Base-by-base conservation (phyloP, 2,329 filamentous ascomycete genomes). In the Aspergillus fructus region DNA sequence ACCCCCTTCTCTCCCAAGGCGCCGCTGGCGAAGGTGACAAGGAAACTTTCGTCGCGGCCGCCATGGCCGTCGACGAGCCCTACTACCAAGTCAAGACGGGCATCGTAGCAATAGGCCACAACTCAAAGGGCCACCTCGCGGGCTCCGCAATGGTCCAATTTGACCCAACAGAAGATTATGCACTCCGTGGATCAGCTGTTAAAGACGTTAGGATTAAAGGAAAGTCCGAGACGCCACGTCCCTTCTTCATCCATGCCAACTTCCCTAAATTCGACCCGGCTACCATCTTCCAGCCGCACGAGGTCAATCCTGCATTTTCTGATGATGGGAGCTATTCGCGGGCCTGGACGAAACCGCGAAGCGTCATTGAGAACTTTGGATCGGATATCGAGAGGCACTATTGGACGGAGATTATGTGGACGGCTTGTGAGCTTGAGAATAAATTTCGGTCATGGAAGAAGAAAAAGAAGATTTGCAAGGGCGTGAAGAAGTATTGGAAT, bases 21-120 rank as follows among this genome's bases (percentile, higher is more conserved):
- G 78, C 74, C 7, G 69, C 75, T 0, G 80, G 79, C 11, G 73
- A 81, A 65, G 80, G 80, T 15, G 79, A 82, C 66, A 82, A 82
- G 62, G 79, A 82, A 62, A 81, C 79, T 0, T 81, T 82, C 60
- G 64, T 79, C 15, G 70, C 76, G 5, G 79, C 79, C 7, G 78
- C 80, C 8, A 60, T 74, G 3, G 76, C 69, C 11, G 64, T 79
- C 2, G 64, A 68, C 4, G 68, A 74, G 5, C 63, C 73, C 2
- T 79, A 74, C 62, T 78, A 80, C 60, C 69, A 74, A 34, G 78
- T 81, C 46, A 69, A 67, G 33, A 68, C 74, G 55, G 68, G 64
- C 12, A 71, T 75, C 23, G 64, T 65, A 33, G 68, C 72, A 39
- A 67, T 74, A 43, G 71, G 71, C 55, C 68, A 74, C 58, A 48